Base-by-base conservation (phyloP, 2,329 filamentous ascomycete genomes). In the Fusarium verrucosum region DNA sequence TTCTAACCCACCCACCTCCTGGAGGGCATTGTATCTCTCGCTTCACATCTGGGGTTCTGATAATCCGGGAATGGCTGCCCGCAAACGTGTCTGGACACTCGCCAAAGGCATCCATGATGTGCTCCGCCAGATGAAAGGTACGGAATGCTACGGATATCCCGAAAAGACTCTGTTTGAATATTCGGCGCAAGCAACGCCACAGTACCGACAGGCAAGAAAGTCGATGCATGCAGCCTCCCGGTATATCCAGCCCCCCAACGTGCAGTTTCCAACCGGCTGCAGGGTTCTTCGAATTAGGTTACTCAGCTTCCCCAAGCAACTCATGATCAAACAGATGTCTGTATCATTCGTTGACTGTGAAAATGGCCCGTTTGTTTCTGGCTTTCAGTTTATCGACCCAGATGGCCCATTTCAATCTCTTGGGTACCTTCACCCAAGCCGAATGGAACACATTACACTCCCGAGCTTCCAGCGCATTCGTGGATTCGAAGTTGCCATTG, bases 401-500 rank as follows among this genome's bases (percentile, higher is more conserved):
- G 11, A 23, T 10, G 46, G 38, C n/a, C n/a, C 37, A 19, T 16
- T 7, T 4, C 46, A 65, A 32, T 11, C 40, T n/a, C 23, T 66
- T 2, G 60, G 63, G 23, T 66, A 65, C 20, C 22, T 53, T 9
- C 63, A 65, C 22, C n/a, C 32, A 9, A 5, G 30, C 22, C 25
- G 46, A 10, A 44, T 1, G 32, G 30, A 41, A 3, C n/a, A 5
- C 9, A 33, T 65, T n/a, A n/a, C 11, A 11, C 3, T 65, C 3
- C n/a, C 60, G 10, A 19, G 30, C 8, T 22, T 25, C 10, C 50
- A 58, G 26, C 40, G 26, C 10, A 50, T 66, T 7, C 60, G 49
- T 19, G 63, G 61, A 35, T 66, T 56, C 56, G 44, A 66, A 17
- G 25, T 66, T 4, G 60, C 60, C 16, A n/a, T 66, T 5, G 56